Base-by-base conservation (phyloP, 2,329 filamentous ascomycete species). In the Paraphoma sp. region DNA sequence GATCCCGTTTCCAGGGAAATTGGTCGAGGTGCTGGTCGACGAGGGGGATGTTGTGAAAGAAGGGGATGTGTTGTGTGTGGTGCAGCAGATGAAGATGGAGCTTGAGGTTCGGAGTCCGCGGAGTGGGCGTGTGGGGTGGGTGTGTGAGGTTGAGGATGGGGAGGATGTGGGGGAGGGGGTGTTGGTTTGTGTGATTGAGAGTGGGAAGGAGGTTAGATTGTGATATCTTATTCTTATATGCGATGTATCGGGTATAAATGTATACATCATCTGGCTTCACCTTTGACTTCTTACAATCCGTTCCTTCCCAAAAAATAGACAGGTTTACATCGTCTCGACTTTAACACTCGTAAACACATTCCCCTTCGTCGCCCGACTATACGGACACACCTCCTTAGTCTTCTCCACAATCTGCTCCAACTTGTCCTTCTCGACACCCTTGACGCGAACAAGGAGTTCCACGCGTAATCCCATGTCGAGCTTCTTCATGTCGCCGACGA, bases 31-130 rank as follows among this genome's bases (percentile, higher is more conserved):
- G 1, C 64, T 85, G 2, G 84, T 88, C 0, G 79, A 83, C 6
- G 79, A 80, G 57, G 84, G 84, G 1, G 81, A 87, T 40, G 74
- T 83, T 0, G 76, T 89, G 1, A 63, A 81, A 4, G 78, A 81
- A 55, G 84, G 84, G 1, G 81, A 87, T 30, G 81, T 85, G 0
- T 73, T 89, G 0, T 61, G 83, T 78, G 84, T 89, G 16, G 81
- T 89, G 17, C 84, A 84, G 71, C 86, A 89, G 72, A 88, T 88
- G 86, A 89, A 89, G 73, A 89, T 89, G 86, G 87, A 89, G 61
- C 72, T 89, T n/a, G 87, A 89, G 64, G 82, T 89, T 2, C 72
- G 87, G 18, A 79, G 79, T 52, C 76, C 78, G 14, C 76, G 77
- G 4, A 75, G 76, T 1, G 86, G 86, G 0, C 69, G 66, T 2